These are phyloP conservation scores for Fomitopsis palustris DNA, from an alignment of 1,284 basidiomycete species.

Conservation along the genomic window DNA sequence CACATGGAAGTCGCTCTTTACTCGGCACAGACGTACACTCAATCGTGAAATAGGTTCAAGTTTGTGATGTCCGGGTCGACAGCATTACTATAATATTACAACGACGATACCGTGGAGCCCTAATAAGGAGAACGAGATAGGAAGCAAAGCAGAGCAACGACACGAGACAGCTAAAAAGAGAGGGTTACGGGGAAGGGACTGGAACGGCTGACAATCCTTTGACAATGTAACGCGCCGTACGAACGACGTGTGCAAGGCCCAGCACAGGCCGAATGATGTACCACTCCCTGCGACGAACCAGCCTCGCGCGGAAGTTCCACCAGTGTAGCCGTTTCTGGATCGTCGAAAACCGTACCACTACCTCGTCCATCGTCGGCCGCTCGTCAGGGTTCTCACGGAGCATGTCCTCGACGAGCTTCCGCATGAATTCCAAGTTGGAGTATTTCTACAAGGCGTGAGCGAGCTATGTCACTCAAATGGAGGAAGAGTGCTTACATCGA, in stretches of 20 bases:
- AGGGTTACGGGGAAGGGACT: neutral
- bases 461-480: no score
- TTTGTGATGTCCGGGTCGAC: no score
- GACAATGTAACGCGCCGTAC: neutral
- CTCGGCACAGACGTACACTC: no score
- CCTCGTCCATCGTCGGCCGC: conserved; percentile 13
- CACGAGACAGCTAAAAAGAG: neutral
- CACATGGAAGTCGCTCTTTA: no score
- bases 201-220: neutral
- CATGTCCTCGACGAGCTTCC: conserved; percentile 11
- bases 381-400: conserved; percentile 9
- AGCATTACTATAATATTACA: no score
- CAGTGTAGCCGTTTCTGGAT: neutral
- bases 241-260: no score
- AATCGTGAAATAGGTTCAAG: no score
- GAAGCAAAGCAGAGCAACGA: no score
- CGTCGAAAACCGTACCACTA: conserved; percentile 10
- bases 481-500: conserved; percentile 5
- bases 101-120: no score
- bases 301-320: conserved; percentile 2
- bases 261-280: neutral
- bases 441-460: conserved; percentile 1
- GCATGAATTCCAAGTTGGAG: conserved; percentile 9
- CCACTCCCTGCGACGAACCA: neutral
- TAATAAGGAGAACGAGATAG: no score